Base-by-base conservation (phyloP, 352 stramenopile species). In the Phytophthora megakarya region DNA sequence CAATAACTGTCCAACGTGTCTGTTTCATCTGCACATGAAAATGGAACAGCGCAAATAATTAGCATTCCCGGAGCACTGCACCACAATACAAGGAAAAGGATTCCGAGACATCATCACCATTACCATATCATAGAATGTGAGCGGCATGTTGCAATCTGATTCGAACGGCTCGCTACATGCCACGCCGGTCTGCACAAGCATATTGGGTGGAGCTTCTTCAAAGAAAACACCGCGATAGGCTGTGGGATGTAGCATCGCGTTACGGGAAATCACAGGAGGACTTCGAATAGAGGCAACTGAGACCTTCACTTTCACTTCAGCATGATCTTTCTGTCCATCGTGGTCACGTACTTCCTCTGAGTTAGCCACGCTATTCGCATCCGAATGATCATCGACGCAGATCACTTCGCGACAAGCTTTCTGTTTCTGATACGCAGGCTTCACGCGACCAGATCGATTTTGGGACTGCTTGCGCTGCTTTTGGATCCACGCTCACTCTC, bases 1-100 rank as follows among this genome's bases (percentile, higher is more conserved):
- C 78, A 87, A 35, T 82, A 88, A 19, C 61, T 61, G 16, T 67
- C 72, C 12, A 90, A 71, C 10, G 76, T 72, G 16, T 68, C 72
- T 16, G 60, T 67, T 22, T 61, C 25, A 67, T 92, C 83, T 92
- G 25, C 10, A 53, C 13, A 61, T 28, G n/a, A n/a, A n/a, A n/a
- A n/a, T n/a, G 10, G 19, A 66, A 44, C 50, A 74, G n/a, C 13
- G 11, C 32, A 62, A 38, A 33, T 12, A 38, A 35, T 60, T 54
- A 58, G 23, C 30, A 35, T 35, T n/a, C n/a, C n/a, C n/a, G n/a
- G n/a, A n/a, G n/a, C n/a, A n/a, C n/a, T n/a, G n/a, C n/a, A n/a
- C n/a, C n/a, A n/a, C n/a, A 58, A 48, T 12, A 26, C 32, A 25
- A 11, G 3, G 32, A 42, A n/a, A n/a, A 28, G 23, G 15, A 40